phyloP scores from a whole-genome alignment of 2,329 filamentous ascomycete species.

The Fusarium pseudocircinatum region DNA sequence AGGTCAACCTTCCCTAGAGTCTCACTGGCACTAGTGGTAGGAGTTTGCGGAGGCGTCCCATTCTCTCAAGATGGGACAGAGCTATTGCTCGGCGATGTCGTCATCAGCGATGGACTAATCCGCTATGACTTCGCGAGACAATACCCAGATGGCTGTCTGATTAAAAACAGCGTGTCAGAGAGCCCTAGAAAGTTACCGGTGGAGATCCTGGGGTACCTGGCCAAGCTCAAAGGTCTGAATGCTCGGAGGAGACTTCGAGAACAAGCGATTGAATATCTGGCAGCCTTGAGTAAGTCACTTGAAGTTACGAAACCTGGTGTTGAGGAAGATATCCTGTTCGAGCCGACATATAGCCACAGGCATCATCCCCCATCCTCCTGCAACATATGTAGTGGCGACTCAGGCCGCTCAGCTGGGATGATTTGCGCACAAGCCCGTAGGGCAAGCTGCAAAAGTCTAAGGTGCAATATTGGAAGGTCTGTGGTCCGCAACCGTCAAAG shows the following conservation, averaged over 20 bases:
- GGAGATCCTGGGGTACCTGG: not conserved
- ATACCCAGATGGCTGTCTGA: not conserved
- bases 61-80: not conserved
- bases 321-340: not conserved
- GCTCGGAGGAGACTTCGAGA: not conserved
- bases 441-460: not conserved
- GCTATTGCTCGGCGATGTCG: not conserved
- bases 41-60: not conserved
- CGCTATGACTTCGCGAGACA: not conserved
- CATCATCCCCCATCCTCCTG: rapidly evolving
- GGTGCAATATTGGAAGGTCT: not conserved
- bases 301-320: rapidly evolving
- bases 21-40: not conserved
- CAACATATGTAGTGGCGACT: not conserved
- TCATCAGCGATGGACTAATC: not conserved
- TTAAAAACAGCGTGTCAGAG: rapidly evolving
- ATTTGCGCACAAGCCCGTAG: rapidly evolving
- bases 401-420: rapidly evolving
- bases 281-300: rapidly evolving
- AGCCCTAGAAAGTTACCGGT: not conserved
- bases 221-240: not conserved
- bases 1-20: rapidly evolving
- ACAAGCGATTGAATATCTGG: not conserved
- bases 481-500: rapidly evolving
- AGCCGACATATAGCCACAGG: not conserved